Percentiles rank a stretch among this genome's conserved stretches.
Evolutionary conservation across 1,284 basidiomycete genomes (phyloP).

Genomic region (Tilletia walkeri): DNA sequence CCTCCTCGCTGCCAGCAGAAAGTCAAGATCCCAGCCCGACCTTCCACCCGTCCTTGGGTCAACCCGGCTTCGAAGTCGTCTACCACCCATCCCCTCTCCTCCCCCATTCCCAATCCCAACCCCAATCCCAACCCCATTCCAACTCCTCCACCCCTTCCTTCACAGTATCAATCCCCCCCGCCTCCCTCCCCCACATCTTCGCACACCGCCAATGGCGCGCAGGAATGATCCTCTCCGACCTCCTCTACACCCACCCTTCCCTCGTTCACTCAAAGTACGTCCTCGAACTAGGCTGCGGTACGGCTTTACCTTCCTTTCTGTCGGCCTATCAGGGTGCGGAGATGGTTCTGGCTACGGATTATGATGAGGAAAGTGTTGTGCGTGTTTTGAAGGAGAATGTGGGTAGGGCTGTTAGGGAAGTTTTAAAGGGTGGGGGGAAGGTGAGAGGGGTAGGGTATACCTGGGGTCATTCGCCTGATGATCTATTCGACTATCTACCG

Average conservation of each 20-base stretch:
- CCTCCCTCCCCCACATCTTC: conserved; percentile 49
- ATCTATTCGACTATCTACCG: conserved; percentile 43
- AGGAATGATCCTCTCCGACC: conserved; percentile 50
- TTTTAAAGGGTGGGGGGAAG: conserved; percentile 2
- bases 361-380: conserved; percentile 47
- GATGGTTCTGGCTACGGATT: conserved; percentile 38
- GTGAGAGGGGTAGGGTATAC: conserved; percentile 43
- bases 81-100: conserved; percentile 19
- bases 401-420: conserved; percentile 14
- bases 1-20: conserved; percentile 14
- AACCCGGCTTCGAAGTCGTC: conserved; percentile 18
- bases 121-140: not conserved
- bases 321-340: conserved; percentile 25
- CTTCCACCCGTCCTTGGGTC: conserved; percentile 25
- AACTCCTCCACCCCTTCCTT: conserved; percentile 19
- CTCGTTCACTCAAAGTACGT: conserved; percentile 31
- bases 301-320: conserved; percentile 44
- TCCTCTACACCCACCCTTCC: conserved; percentile 20
- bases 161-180: conserved; percentile 43
- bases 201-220: conserved; percentile 54
- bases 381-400: conserved; percentile 44
- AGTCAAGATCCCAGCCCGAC: conserved; percentile 9
- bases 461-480: conserved; percentile 46
- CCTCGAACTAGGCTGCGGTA: conserved; percentile 49
- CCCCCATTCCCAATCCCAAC: not conserved